Conservation (phyloP, 345 rosid species). For the Eucalyptus victrix region DNA sequence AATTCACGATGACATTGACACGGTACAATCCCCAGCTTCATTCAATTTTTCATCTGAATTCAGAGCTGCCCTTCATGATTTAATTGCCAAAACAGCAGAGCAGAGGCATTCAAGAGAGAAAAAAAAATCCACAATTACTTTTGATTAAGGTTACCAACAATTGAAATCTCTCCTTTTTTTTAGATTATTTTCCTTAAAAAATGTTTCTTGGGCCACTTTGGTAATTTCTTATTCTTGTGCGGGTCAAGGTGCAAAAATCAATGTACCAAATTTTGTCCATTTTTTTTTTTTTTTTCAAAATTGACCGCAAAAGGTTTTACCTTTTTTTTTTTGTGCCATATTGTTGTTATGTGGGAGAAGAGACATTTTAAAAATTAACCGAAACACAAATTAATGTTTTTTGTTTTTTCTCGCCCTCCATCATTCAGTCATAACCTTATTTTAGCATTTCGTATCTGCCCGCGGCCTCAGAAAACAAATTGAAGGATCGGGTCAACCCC, state of each 20-base stretch:
- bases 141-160: neutral
- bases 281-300: neutral
- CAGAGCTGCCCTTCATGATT: neutral
- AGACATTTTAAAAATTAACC: neutral
- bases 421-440: neutral
- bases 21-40: neutral
- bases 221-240: neutral
- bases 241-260: neutral
- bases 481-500: neutral
- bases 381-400: neutral
- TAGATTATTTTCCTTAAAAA: neutral
- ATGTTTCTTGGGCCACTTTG: neutral
- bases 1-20: neutral
- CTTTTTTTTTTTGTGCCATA: neutral
- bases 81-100: neutral
- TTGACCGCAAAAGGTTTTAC: neutral
- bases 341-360: neutral
- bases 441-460: neutral
- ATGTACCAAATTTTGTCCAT: neutral
- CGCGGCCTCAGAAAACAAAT: neutral
- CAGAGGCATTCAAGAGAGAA: neutral
- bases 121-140: neutral
- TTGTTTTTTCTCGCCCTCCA: neutral
- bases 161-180: neutral
- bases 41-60: neutral